Evolutionary conservation across 306 rosid species (phyloP), one percentile per base, ranked within the genome.

Genomic region (Quillaja saponaria): DNA sequence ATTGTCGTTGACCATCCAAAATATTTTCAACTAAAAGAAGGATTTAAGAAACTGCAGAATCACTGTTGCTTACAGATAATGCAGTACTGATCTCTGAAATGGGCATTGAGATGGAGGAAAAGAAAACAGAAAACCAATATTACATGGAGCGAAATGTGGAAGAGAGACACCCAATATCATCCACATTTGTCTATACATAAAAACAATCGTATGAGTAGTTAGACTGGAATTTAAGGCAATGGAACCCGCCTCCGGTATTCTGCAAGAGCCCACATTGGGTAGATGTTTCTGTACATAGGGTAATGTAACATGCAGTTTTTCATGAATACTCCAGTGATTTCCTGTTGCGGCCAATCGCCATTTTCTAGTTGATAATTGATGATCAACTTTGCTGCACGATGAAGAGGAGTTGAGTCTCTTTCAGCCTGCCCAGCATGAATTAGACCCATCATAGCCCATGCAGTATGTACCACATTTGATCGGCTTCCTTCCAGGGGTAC

Each of bases 311-410:
- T 81, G 45, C 85, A 81, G 25, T 85, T 85, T 74, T 77, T 83
- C 79, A 75, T 73, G 72, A 81, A 85, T 13, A 76, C 90, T 34
- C 86, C 86, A 0, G 83, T 84, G 58, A 81, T 67, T 77, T 87
- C 88, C 74, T 82, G 85, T 15, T 87, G 92, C 1, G 92, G 92
- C 76, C 88, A 85, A 67, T 82, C 90, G 0, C 96, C 90, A 21
- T 82, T 61, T 70, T 80, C 84, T 28, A 79, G 17, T 8, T 88
- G 92, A 21, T 86, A 77, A 63, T 82, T 88, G 47, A 85, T 82
- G 13, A 85, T 9, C 13, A 82, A 33, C 59, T 75, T 85, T 18
- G 85, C 85, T 1, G 90, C 85, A 0, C 76, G 73, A 10, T 85
- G 87, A 44, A 88, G 85, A 55, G 96, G 87, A 20, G 48, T 55